A percentile compares a stretch with the other conserved stretches of the same genome.
phyloP scores from a whole-genome alignment of 495 filamentous ascomycete genomes.

The Hyphodiscus hymeniophilus region DNA sequence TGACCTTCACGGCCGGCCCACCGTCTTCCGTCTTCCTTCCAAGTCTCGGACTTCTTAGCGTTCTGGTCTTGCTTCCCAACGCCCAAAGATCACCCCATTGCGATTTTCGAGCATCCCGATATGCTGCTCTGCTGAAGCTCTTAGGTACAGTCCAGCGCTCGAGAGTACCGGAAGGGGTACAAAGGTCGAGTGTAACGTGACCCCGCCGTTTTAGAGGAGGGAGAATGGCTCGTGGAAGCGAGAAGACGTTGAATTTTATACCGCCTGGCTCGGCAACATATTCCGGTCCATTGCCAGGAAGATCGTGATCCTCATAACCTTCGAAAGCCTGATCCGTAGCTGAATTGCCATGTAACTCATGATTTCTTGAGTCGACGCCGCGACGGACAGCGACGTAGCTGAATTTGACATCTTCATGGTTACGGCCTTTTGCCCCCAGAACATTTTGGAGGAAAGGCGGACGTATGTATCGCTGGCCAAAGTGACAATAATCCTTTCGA shows the following conservation, averaged over 20 bases:
- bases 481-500: constrained; percentile 86
- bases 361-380: constrained; percentile 48
- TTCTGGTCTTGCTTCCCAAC: constrained; percentile 82
- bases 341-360: constrained; percentile 30
- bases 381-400: constrained; percentile 85
- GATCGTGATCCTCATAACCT: constrained; percentile 33
- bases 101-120: constrained; percentile 84
- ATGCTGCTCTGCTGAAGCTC: constrained; percentile 70
- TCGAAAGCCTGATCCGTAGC: constrained; percentile 43
- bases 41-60: constrained; percentile 49
- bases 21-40: constrained; percentile 15
- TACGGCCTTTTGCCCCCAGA: constrained; percentile 55
- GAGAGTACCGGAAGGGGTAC: constrained; percentile 77
- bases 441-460: constrained; percentile 77
- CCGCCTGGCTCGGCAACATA: constrained; percentile 1
- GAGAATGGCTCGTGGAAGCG: constrained; percentile 69
- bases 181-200: constrained; percentile 84
- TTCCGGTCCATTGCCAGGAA: constrained; percentile 10
- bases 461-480: constrained; percentile 78
- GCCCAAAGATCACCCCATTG: constrained; percentile 95
- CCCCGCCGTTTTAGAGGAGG: constrained; percentile 78
- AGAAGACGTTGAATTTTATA: constrained; percentile 41
- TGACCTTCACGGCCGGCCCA: constrained; percentile 9
- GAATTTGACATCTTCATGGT: constrained; percentile 86
- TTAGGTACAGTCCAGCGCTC: constrained; percentile 91